phyloP scores from a whole-genome alignment of 345 rosid genomes.

The Jatropha curcas region DNA sequence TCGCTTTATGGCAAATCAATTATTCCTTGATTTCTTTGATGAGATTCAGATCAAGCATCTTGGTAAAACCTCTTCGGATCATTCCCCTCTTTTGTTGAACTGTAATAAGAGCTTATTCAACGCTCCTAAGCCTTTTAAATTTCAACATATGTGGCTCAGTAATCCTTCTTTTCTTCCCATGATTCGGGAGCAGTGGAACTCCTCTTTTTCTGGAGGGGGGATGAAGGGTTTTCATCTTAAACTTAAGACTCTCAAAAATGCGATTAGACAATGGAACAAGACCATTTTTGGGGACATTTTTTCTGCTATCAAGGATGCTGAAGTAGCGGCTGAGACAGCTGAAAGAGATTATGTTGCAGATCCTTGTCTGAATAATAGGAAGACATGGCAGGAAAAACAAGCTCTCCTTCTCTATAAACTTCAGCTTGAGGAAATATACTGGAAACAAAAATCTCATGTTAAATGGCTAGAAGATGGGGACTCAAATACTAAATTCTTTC shows the following conservation, averaged over 20 bases:
- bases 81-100: neutral
- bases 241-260: neutral
- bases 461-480: no score
- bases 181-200: neutral
- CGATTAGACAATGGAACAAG: neutral
- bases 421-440: neutral
- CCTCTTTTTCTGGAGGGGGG: neutral
- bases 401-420: neutral
- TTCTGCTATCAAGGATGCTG: neutral
- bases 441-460: neutral
- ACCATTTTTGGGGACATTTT: neutral
- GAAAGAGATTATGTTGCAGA: neutral
- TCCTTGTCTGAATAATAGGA: neutral
- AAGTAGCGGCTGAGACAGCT: neutral
- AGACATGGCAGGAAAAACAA: neutral
- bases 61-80: neutral
- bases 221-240: neutral
- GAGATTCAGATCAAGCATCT: neutral
- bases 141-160: neutral
- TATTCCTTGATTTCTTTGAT: neutral
- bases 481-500: no score
- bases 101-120: neutral
- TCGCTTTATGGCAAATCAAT: neutral
- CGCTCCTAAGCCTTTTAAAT: neutral
- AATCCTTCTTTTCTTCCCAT: neutral